Conservation (phyloP, 371 early-diverging fungal species). For the Cokeromyces recurvatus region DNA sequence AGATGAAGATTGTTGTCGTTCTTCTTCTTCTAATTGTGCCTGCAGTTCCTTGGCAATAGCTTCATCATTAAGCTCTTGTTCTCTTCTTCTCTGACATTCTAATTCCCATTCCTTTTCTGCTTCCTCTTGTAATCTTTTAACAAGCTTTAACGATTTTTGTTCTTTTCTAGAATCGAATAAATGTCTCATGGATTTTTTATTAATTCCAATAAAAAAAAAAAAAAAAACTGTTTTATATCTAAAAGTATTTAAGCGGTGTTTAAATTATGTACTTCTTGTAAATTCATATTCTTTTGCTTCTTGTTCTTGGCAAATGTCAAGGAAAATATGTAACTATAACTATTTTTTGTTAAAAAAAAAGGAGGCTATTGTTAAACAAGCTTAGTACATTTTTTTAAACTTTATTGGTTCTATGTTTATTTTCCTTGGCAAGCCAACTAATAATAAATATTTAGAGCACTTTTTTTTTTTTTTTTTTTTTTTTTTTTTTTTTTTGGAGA, state of each 20-base stretch:
- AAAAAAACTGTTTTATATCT: neutral
- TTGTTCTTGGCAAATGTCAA: too few species aligned
- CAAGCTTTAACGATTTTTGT: conserved; percentile 22
- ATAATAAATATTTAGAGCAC: too few species aligned
- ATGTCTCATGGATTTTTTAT: conserved; percentile 17
- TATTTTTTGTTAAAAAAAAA: too few species aligned
- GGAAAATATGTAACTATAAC: too few species aligned
- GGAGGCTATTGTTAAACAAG: too few species aligned
- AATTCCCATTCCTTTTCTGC: conserved; percentile 22
- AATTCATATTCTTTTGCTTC: too few species aligned
- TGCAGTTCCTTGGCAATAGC: conserved; percentile 25
- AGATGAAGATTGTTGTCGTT: neutral
- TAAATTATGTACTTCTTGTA: neutral
- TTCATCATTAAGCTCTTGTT: conserved; percentile 24
- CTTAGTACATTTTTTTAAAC: too few species aligned
- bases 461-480: too few species aligned
- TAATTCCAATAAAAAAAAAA: neutral
- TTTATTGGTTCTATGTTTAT: too few species aligned
- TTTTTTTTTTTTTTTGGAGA: too few species aligned
- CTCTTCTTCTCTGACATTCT: conserved; percentile 12
- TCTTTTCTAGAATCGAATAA: conserved; percentile 18
- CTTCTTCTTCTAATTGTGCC: conserved; percentile 17
- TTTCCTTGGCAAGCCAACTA: too few species aligned
- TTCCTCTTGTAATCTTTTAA: conserved; percentile 20
- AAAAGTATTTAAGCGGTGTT: neutral